Conservation (phyloP, 2,329 filamentous ascomycete genomes). For the Colletotrichum chlorophyti region DNA sequence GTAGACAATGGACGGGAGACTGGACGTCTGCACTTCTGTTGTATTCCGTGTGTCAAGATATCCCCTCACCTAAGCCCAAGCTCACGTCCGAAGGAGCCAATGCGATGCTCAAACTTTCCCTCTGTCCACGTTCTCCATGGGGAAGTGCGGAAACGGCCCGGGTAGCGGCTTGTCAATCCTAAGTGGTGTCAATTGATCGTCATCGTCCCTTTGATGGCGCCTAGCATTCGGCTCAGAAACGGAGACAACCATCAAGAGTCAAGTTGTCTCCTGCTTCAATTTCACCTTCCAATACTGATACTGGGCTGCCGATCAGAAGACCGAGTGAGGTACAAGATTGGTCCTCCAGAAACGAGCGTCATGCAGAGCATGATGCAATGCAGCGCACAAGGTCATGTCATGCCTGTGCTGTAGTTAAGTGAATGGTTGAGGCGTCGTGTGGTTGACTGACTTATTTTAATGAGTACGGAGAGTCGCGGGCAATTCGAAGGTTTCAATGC, state of each 20-base stretch:
- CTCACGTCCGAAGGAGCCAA: slow-evolving; percentile 18
- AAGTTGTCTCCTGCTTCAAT: slow-evolving; percentile 4
- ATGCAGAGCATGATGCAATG: slow-evolving; percentile 27
- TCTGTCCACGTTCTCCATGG: slow-evolving; percentile 6
- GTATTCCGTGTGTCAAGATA: not conserved
- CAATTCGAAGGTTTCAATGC: slow-evolving; percentile 17
- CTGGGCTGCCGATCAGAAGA: slow-evolving; percentile 5
- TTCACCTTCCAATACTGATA: too few species aligned
- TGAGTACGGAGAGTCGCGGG: not conserved
- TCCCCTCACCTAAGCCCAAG: slow-evolving; percentile 16
- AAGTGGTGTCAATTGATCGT: not conserved
- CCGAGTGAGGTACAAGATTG: not conserved
- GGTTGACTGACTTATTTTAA: not conserved
- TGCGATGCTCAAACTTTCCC: slow-evolving; percentile 9
- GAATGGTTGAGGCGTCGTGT: not conserved
- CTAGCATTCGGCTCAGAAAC: not conserved
- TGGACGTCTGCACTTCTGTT: not conserved
- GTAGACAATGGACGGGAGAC: not conserved
- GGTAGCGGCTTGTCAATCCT: slow-evolving; percentile 5
- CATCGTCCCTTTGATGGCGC: not conserved
- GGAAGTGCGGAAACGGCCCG: too few species aligned
- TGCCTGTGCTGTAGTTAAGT: not conserved
- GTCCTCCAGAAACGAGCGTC: slow-evolving; percentile 6
- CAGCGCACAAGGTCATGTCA: slow-evolving; percentile 18
- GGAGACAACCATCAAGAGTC: not conserved